Evolutionary conservation across 768 basidiomycete species (phyloP), one percentile per base, ranked within the genome.

Genomic region (Kwoniella shandongensis): DNA sequence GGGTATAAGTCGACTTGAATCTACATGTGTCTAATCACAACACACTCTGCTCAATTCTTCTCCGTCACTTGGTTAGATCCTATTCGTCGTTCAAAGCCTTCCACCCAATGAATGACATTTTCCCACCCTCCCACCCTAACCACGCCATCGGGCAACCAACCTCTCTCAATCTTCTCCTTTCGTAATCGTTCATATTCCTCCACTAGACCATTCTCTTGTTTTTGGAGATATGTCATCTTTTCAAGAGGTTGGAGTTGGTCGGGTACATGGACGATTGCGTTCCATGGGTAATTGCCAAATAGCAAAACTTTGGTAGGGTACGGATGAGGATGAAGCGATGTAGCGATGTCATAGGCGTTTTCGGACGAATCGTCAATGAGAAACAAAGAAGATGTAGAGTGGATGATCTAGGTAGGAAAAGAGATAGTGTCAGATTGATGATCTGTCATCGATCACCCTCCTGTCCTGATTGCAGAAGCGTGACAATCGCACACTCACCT

Each of bases 291-390:
- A 52, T 83, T 76, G 20, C 89, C 89, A 63, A 90, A 89, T 5
- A 91, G 79, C 38, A 90, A 74, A 27, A 87, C 85, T 2, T 80
- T 82, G 13, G 81, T 82, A 1, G 82, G 80, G n/a, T 80, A 78
- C 2, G 80, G 82, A 15, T 82, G 82, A 1, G 83, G 81, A 20
- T 80, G 78, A 18, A 72, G 63, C 30, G 81, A 78, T 4, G 75
- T 79, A 0, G 79, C 81, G 61, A 85, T 85, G 54, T 83, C 80
- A 25, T 87, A 62, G 35, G 86, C 86, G 73, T 90, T 89, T 74
- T 90, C 88, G 39, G 85, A 67, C 5, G 88, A 88, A 77, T 91
- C 89, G 74, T 91, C 89, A 56, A 91, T 84, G 50, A 91, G 78
- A 36, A 89, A 70, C 38, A 80, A 79, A 11, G 88, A 86, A 15